Conservation (phyloP, 2,329 filamentous ascomycete species). For the Dactylellina drechsleri region DNA sequence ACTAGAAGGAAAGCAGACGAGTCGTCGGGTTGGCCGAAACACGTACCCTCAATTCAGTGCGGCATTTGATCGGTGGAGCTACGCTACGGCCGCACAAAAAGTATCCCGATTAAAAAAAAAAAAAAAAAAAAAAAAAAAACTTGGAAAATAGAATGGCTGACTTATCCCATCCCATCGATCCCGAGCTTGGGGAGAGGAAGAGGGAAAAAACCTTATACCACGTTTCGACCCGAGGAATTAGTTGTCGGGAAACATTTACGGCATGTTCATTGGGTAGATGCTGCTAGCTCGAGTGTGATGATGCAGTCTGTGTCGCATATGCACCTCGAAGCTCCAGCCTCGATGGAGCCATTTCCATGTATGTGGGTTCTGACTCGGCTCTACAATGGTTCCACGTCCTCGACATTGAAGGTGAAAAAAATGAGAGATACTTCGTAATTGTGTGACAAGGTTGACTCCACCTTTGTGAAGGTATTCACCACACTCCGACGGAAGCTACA, state of each 20-base stretch:
- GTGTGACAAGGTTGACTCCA: no score
- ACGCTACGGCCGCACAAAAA: constrained; percentile 26
- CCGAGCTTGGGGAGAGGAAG: not conserved
- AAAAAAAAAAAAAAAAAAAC: not conserved
- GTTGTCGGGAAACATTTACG: constrained; percentile 4
- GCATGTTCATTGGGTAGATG: constrained; percentile 4
- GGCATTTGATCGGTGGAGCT: constrained; percentile 30
- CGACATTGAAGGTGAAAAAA: no score
- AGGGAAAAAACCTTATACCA: not conserved
- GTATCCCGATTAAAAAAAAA: no score
- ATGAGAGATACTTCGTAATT: no score
- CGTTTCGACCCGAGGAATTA: constrained; percentile 8
- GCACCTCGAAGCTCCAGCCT: not conserved
- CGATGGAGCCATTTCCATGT: no score
- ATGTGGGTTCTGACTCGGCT: no score
- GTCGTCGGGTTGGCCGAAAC: constrained; percentile 11
- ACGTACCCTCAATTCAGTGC: constrained; percentile 1
- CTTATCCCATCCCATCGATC: no score
- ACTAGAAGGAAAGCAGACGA: not conserved
- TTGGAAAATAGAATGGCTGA: no score
- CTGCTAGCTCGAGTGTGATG: constrained; percentile 1
- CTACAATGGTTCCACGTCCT: no score
- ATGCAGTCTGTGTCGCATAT: constrained; percentile 5
- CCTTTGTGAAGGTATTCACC: not conserved
- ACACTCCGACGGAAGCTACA: not conserved